A percentile compares a stretch with the other conserved stretches of the same genome.
Conservation (phyloP, 2,329 filamentous ascomycete genomes). For the Penicillium sclerotiorum region DNA sequence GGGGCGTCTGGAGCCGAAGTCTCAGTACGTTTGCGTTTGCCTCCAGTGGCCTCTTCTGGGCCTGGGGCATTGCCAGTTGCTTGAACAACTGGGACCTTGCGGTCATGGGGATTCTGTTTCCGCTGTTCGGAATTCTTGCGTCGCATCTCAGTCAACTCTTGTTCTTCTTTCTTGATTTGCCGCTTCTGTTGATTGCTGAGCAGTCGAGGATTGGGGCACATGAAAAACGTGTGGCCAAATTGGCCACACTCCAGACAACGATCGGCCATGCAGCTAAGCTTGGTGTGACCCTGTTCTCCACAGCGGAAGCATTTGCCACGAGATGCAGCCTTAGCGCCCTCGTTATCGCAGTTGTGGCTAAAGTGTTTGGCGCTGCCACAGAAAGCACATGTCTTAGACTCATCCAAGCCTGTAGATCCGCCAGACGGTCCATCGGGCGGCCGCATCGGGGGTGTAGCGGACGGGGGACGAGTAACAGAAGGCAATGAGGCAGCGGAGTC, state of each 20-base stretch:
- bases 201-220: conserved; percentile 37
- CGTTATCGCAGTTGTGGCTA: conserved; percentile 50
- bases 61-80: conserved; percentile 29
- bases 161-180: conserved; percentile 42
- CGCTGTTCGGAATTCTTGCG: conserved; percentile 39
- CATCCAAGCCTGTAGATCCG: conserved; percentile 47
- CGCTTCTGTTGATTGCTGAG: conserved; percentile 42
- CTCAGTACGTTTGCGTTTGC: conserved; percentile 39
- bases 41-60: no score
- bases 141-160: conserved; percentile 34
- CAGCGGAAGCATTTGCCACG: conserved; percentile 49
- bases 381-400: conserved; percentile 44
- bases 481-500: conserved; percentile 18
- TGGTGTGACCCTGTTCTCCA: conserved; percentile 41
- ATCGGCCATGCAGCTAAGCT: conserved; percentile 40
- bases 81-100: conserved; percentile 45
- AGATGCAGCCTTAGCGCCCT: conserved; percentile 41
- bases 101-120: conserved; percentile 50
- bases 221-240: conserved; percentile 42
- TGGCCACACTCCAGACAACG: conserved; percentile 50
- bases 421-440: conserved; percentile 45
- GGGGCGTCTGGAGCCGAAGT: conserved; percentile 25
- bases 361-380: conserved; percentile 51
- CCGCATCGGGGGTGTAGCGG: conserved; percentile 29
- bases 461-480: conserved; percentile 36